These are phyloP conservation scores for Centaurea solstitialis DNA, from an alignment of 129 eudicot species.

Conservation along the genomic window DNA sequence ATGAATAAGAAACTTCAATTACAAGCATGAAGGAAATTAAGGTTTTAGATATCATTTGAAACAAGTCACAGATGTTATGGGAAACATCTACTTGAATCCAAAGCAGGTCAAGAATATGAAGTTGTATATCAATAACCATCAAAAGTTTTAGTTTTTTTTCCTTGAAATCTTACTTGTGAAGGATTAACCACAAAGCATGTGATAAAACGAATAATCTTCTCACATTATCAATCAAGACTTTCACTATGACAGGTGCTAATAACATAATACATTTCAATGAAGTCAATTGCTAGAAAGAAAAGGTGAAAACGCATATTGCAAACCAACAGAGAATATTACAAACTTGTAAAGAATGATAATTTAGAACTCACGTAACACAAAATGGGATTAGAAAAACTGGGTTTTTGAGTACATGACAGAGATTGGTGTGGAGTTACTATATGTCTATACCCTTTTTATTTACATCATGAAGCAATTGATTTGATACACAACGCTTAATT, in stretches of 20 bases:
- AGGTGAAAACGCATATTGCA: not conserved
- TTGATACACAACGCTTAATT: not conserved
- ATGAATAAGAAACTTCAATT: not conserved
- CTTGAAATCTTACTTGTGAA: not conserved
- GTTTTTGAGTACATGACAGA: not conserved
- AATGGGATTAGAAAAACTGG: not conserved
- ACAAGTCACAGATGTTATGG: not conserved
- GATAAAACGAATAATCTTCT: not conserved
- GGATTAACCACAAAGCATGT: not conserved
- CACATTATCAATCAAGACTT: not conserved
- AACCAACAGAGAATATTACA: not conserved
- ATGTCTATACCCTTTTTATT: not conserved
- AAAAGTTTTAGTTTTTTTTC: not conserved
- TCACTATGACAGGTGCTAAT: not conserved
- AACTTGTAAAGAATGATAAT: no score
- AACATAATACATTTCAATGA: not conserved
- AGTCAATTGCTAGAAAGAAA: not conserved
- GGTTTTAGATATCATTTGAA: not conserved
- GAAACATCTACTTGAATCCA: not conserved
- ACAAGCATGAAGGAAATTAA: not conserved
- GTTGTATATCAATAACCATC: not conserved
- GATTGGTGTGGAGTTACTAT: not conserved
- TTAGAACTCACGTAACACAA: not conserved
- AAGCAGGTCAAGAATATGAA: not conserved
- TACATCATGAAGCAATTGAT: not conserved